Evolutionary conservation across 345 rosid genomes (phyloP), one percentile per base, ranked within the genome.

Genomic region (Boechera retrofracta): DNA sequence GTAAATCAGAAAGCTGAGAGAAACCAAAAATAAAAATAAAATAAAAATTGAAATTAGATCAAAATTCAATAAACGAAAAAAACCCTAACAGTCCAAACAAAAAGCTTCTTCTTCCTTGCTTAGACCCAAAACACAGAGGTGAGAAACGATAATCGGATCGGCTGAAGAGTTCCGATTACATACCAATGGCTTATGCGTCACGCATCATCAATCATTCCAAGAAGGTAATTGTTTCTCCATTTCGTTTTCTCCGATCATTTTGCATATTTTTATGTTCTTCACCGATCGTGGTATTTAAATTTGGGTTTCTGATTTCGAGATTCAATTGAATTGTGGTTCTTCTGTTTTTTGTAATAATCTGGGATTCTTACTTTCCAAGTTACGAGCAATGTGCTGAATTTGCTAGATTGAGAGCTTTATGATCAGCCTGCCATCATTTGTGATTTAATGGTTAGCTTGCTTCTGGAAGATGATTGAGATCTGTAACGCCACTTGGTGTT

Each of bases 151-250:
- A 53, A 61, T 67, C 54, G 54, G 74, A 79, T 73, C 69, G 76
- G 75, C 72, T 35, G 57, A 64, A 69, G 59, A 78, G 51, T 58
- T 72, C 72, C 77, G 47, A 58, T 59, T 7, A 7, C 10, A 55
- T 54, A 67, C 52, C 52, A 74, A 87, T 87, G 94, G 86, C 88
- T 62, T 89, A 82, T 77, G 89, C 87, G 18, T 81, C 86, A 59
- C 89, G 76, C 35, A 60, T 87, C 60, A 82, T 89, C 89, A 85
- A 79, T 75, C 94, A 85, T 62, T 87, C 90, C 12, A 89, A 79
- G 60, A 86, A 87, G 91, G 91, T 73, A 4, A 31, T 10, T 67
- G 15, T 44, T n/a, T 15, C 63, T 58, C 29, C 9, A 71, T 72
- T 57, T 18, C 59, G 6, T 62, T 69, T 69, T 38, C 45, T 67